Base-by-base conservation (phyloP, 257 asterid species). In the Solanum dulcamara region DNA sequence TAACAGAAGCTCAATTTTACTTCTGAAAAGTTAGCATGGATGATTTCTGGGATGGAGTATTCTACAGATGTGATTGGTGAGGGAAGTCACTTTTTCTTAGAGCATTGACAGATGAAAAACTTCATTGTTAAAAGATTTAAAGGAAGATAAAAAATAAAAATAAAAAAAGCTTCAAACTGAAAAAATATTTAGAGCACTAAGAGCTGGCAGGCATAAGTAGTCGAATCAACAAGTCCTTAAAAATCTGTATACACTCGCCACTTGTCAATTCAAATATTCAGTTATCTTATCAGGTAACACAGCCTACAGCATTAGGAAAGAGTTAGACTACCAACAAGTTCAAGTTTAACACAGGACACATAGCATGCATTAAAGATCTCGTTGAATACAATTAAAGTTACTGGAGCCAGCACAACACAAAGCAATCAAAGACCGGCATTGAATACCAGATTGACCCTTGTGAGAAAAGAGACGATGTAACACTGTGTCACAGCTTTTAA, bases 381-480 rank as follows among this genome's bases (percentile, higher is more conserved):
- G 14, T 75, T 26, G 82, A 75, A 10, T 48, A 48, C 59, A 75
- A 74, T 32, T 42, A 42, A 74, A 74, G 24, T 42, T 42, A 74
- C 57, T 26, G 81, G 38, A 44, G 60, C 24, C 59, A 44, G 81
- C 24, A 75, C n/a, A 75, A 75, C 59, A 35, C 75, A 32, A 67
- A 67, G 44, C 75, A 75, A 46, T 75, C 26, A 7, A 66, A 75
- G 82, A 75, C 40, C 26, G 7, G 82, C 60, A 15, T 75, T 75
- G 82, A 75, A 44, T 75, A 46, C 40, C 82, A 44, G 60, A 75
- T 75, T 26, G 24, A 46, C 60, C 60, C 59, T 44, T 50, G 62
- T 28, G 83, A 46, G 60, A 79, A 48, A 79, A 79, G 64, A 79
- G 57, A 67, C 57, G 84, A 83, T 59, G 84, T 44, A 87, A 81